Conservation (phyloP, 2,329 filamentous ascomycete species). For the Xylaria sp. region DNA sequence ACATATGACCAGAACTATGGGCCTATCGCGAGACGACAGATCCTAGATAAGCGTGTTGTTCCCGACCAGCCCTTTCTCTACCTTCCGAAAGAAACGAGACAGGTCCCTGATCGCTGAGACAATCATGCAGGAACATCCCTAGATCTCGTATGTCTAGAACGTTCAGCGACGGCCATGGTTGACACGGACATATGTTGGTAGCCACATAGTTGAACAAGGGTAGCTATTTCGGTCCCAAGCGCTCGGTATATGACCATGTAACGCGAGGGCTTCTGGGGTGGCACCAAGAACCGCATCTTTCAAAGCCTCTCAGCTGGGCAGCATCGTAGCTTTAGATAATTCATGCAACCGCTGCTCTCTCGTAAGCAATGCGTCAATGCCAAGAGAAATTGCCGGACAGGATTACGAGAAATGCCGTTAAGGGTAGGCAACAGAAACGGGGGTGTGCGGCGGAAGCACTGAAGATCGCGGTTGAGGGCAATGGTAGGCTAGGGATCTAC, state of each 20-base stretch:
- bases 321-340: neutral
- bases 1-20: slow-evolving; percentile 2
- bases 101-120: slow-evolving; percentile 9
- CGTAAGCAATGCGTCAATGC: slow-evolving; percentile 8
- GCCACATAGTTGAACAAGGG: slow-evolving; percentile 1
- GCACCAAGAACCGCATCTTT: neutral
- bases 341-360: slow-evolving; percentile 5
- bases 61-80: slow-evolving; percentile 2
- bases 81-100: slow-evolving; percentile 13
- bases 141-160: neutral
- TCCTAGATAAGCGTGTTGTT: slow-evolving; percentile 5
- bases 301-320: slow-evolving; percentile 15
- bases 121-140: slow-evolving; percentile 21
- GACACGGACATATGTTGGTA: neutral
- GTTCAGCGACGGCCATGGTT: neutral
- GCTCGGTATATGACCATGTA: slow-evolving; percentile 20
- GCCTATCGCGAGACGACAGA: slow-evolving; percentile 5
- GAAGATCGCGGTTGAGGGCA: neutral
- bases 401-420: slow-evolving; percentile 17
- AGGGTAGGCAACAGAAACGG: neutral
- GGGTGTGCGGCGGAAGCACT: neutral
- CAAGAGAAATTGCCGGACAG: slow-evolving; percentile 12
- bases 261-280: slow-evolving; percentile 4
- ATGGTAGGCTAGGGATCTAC: slow-evolving; percentile 20
- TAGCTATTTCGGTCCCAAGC: slow-evolving; percentile 1